phyloP scores from a whole-genome alignment of 2,329 filamentous ascomycete species.

The Paradendryphiella salina region DNA sequence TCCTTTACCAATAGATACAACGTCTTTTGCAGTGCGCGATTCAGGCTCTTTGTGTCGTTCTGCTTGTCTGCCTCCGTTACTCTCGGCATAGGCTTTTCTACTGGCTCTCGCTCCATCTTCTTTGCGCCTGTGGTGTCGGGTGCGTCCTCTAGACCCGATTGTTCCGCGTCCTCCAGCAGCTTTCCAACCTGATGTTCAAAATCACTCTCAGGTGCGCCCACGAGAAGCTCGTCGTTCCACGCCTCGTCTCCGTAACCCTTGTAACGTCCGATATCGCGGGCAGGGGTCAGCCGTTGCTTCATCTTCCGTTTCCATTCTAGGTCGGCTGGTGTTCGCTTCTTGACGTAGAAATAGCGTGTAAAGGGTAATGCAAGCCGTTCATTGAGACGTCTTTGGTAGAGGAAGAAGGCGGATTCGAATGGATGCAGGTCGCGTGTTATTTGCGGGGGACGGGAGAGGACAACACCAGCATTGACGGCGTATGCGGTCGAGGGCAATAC shows the following conservation, averaged over 20 bases:
- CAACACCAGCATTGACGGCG: conserved; percentile 64
- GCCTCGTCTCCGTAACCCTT: conserved; percentile 70
- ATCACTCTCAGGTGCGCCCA: conserved; percentile 70
- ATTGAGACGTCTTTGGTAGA: conserved; percentile 96
- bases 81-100: conserved; percentile 71
- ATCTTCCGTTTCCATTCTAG: conserved; percentile 90
- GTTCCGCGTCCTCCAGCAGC: conserved; percentile 73
- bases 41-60: conserved; percentile 75
- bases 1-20: conserved; percentile 85
- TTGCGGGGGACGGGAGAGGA: conserved; percentile 85
- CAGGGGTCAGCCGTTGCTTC: conserved; percentile 72
- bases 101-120: conserved; percentile 60
- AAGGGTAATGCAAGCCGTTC: conserved; percentile 89
- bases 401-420: conserved; percentile 91
- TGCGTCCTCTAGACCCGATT: conserved; percentile 52
- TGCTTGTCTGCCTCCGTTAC: conserved; percentile 76
- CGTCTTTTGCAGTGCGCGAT: conserved; percentile 77
- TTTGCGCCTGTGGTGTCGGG: conserved; percentile 38
- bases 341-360: conserved; percentile 91
- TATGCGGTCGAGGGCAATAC: conserved; percentile 51
- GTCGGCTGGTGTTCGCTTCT: conserved; percentile 80
- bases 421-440: conserved; percentile 80
- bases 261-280: conserved; percentile 84
- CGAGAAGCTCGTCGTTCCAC: conserved; percentile 90
- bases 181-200: conserved; percentile 68